Evolutionary conservation across 495 filamentous ascomycete species (phyloP).

Genomic region (Penicillium pulvis): DNA sequence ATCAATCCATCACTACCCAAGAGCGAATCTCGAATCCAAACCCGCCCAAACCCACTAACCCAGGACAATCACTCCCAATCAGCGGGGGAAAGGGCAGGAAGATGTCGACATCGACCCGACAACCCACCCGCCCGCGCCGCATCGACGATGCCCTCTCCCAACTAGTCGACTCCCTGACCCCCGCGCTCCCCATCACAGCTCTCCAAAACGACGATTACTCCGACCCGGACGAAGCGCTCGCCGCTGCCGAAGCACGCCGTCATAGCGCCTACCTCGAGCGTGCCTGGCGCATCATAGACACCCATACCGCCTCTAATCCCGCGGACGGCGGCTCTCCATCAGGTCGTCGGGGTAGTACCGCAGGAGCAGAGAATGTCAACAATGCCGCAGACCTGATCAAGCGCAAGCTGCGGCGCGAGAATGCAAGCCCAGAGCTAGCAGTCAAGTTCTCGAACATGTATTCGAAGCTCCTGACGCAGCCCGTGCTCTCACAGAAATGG

Average conservation of each 20-base stretch:
- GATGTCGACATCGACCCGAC: slow-evolving; percentile 40
- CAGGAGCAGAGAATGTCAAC: slow-evolving; percentile 64
- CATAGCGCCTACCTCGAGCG: slow-evolving; percentile 45
- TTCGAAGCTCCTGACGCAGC: slow-evolving; percentile 80
- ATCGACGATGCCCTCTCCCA: slow-evolving; percentile 58
- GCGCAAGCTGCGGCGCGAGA: slow-evolving; percentile 73
- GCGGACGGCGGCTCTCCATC: slow-evolving; percentile 35
- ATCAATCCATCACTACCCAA: slow-evolving; percentile 1
- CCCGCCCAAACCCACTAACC: slow-evolving; percentile 8
- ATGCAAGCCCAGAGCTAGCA: slow-evolving; percentile 79
- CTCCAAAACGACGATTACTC: slow-evolving; percentile 37
- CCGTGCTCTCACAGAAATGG: slow-evolving; percentile 94
- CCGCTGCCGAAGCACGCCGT: slow-evolving; percentile 46
- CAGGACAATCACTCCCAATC: slow-evolving; percentile 8
- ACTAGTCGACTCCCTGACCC: slow-evolving; percentile 54
- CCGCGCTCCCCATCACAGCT: slow-evolving; percentile 37
- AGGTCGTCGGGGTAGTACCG: slow-evolving; percentile 38
- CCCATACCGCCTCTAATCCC: slow-evolving; percentile 26
- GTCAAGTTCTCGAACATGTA: slow-evolving; percentile 86
- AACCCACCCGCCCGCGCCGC: slow-evolving; percentile 45
- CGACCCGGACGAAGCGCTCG: slow-evolving; percentile 47
- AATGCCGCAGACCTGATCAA: slow-evolving; percentile 92
- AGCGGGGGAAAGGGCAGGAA: slow-evolving; percentile 21
- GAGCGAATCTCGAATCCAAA: slow-evolving; percentile 6
- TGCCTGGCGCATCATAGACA: slow-evolving; percentile 46